These are phyloP conservation scores for Diplodia seriata DNA, from an alignment of 2,329 filamentous ascomycete genomes.

Conservation along the genomic window DNA sequence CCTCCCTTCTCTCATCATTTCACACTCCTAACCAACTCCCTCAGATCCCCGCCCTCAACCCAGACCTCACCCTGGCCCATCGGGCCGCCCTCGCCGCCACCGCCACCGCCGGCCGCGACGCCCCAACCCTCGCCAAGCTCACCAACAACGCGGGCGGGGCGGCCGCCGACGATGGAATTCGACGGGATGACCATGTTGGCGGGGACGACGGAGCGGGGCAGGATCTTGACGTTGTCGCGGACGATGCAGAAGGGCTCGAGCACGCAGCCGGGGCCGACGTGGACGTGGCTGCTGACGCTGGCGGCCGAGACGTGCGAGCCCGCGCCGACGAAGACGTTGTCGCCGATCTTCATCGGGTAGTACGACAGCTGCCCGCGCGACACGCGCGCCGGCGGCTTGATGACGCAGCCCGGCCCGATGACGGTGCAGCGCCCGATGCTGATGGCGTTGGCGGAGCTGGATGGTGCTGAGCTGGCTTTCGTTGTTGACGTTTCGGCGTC, in stretches of 20 bases:
- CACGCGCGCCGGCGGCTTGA: conserved; percentile 83
- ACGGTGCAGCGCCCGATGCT: conserved; percentile 92
- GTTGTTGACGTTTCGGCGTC: background rate
- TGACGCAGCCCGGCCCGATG: conserved; percentile 76
- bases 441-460: conserved; percentile 63
- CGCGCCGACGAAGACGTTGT: conserved; percentile 88
- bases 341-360: conserved; percentile 89
- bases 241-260: conserved; percentile 88
- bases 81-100: conserved; percentile 35
- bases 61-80: conserved; percentile 52
- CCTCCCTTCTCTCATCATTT: background rate
- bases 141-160: conserved; percentile 56
- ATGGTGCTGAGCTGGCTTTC: conserved; percentile 42
- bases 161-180: conserved; percentile 81
- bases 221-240: conserved; percentile 88
- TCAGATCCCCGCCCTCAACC: conserved; percentile 59
- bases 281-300: conserved; percentile 81
- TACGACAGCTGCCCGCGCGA: conserved; percentile 78
- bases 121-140: conserved; percentile 62
- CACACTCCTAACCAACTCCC: conserved; percentile 54
- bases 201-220: conserved; percentile 84
- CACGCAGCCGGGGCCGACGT: conserved; percentile 78
- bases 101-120: conserved; percentile 46
- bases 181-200: conserved; percentile 90
- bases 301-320: conserved; percentile 80